Percentiles rank a stretch among this genome's conserved stretches.
phyloP scores from a whole-genome alignment of 805 yeast species.

The Pichia exigua region DNA sequence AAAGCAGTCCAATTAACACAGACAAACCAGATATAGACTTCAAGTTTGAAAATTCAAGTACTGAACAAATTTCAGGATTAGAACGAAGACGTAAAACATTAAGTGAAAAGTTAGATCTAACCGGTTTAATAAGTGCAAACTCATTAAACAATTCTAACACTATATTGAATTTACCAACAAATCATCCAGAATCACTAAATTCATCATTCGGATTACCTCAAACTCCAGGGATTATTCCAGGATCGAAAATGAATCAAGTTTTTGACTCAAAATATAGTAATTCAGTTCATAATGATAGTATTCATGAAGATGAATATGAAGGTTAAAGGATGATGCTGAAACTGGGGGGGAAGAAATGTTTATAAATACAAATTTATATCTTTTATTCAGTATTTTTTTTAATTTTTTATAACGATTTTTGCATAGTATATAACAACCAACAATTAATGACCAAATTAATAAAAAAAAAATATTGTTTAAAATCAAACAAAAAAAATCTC shows the following conservation, averaged over 20 bases:
- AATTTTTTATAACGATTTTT: not conserved
- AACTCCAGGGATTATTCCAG: slow-evolving; percentile 16
- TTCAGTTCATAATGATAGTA: not conserved
- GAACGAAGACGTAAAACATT: slow-evolving; percentile 11
- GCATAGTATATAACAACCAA: too few species aligned
- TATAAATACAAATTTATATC: too few species aligned
- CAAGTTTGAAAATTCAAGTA: not conserved
- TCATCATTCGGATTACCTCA: slow-evolving; percentile 4
- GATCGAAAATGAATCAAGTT: slow-evolving; percentile 9
- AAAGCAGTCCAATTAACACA: slow-evolving; percentile 26
- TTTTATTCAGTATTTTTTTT: not conserved
- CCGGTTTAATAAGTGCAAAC: slow-evolving; percentile 1
- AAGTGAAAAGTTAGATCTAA: slow-evolving; percentile 8
- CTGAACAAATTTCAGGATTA: slow-evolving; percentile 1
- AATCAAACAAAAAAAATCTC: slow-evolving; percentile 19
- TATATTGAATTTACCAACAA: not conserved
- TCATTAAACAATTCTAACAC: not conserved
- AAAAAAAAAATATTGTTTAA: not conserved
- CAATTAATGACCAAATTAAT: not conserved
- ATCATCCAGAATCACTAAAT: not conserved
- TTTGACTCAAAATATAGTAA: slow-evolving; percentile 2
- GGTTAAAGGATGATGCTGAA: not conserved
- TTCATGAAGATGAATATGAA: not conserved
- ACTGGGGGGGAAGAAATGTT: too few species aligned
- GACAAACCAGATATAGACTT: slow-evolving; percentile 2